Conservation (phyloP, 495 filamentous ascomycete species). For the Hyaloscypha finlandica region DNA sequence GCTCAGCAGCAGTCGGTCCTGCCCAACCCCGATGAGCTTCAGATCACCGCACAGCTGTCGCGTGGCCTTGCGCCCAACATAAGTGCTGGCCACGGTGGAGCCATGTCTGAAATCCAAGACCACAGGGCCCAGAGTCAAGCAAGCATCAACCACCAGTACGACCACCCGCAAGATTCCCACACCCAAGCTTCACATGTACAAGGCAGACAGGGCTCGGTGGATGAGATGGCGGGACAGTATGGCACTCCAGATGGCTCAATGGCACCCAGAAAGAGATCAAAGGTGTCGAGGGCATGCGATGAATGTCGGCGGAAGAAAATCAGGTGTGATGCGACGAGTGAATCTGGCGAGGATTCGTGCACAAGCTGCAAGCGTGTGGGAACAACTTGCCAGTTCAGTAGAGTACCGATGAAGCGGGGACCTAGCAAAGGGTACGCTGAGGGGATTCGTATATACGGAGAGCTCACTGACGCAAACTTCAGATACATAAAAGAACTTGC, state of each 20-base stretch:
- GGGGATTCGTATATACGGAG: not conserved
- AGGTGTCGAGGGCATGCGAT: constrained; percentile 92
- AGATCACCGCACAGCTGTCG: constrained; percentile 53
- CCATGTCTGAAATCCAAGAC: constrained; percentile 21
- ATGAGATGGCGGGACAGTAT: constrained; percentile 26
- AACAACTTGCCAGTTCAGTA: constrained; percentile 81
- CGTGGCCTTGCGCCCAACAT: constrained; percentile 38
- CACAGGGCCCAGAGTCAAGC: constrained; percentile 16
- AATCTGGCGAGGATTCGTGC: constrained; percentile 77
- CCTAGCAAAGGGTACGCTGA: constrained; percentile 82
- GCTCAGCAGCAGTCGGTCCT: constrained; percentile 34
- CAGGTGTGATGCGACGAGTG: constrained; percentile 85
- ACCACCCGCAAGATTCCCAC: constrained; percentile 30
- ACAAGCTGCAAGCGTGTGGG: constrained; percentile 81
- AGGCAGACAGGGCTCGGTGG: constrained; percentile 19
- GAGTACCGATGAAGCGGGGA: constrained; percentile 91
- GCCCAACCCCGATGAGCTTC: constrained; percentile 48
- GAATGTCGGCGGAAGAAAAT: constrained; percentile 97
- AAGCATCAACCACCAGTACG: constrained; percentile 32
- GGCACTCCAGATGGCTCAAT: constrained; percentile 39
- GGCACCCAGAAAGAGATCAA: constrained; percentile 79
- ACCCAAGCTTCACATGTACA: constrained; percentile 28
- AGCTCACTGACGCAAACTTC: constrained; percentile 21
- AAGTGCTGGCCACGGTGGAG: constrained; percentile 14
- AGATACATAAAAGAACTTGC: constrained; percentile 97